Base-by-base conservation (phyloP, 768 basidiomycete genomes). In the Rhodocollybia butyracea region DNA sequence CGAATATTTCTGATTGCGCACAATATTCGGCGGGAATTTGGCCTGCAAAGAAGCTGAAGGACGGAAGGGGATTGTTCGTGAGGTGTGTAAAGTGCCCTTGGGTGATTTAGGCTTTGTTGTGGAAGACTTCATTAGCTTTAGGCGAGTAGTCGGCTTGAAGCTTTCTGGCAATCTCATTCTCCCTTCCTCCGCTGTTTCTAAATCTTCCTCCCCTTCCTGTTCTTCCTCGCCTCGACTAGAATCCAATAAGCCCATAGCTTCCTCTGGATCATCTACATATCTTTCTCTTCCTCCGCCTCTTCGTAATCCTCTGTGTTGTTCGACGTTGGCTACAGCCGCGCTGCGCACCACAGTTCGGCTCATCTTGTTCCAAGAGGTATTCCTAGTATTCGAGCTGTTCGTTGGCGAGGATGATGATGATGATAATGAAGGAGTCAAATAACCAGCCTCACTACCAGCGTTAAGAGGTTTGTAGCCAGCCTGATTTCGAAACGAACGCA, bases 1-100 rank as follows among this genome's bases (percentile, higher is more conserved):
- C 67, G 95, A 96, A 79, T 98, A 98, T 76, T 99, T 99, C 71
- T 98, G 96, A 64, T 99, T 99, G 62, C 91, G 87, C 54, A 97
- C 91, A 46, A 88, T 86, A 71, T 99, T 99, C 29, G 94, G 81
- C 17, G 96, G 87, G 60, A 83, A 92, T 60, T 76, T 77, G 30
- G 77, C 78, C 62, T 85, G 88, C 12, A 86, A 63, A 70, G 89
- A 92, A 17, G 89, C 86, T 73, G 82, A 76, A 3, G 90, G 88
- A 59, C 81, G 76, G 64, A 94, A 91, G 5, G 89, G 86, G 57
- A 94, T 78, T 8, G 84, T 87, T 60, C 91, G 76, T 3, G 91
- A 89, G 60, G 82, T 84, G 21, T 45, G 19, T 12, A 45, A 5
- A 2, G 43, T 45, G 68, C 91, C 89, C 61, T 87, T 86, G 13